Percentiles rank a stretch among this genome's conserved stretches.
These are phyloP conservation scores for Penicillium herquei DNA, from an alignment of 495 filamentous ascomycete genomes.

Conservation along the genomic window DNA sequence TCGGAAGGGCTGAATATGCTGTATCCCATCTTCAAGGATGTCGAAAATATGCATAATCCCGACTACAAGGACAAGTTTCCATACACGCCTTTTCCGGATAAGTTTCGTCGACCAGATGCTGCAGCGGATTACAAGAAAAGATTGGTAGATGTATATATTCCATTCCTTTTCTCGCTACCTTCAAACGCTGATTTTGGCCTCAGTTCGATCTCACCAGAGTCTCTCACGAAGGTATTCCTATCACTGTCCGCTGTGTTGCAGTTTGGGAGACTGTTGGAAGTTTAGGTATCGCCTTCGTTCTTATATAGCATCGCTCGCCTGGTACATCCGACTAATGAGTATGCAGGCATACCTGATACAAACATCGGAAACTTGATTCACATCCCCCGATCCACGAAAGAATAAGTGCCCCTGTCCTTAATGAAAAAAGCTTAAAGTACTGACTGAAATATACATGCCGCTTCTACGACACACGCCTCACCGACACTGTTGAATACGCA, in stretches of 20 bases:
- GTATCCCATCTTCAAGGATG: slow-evolving; percentile 63
- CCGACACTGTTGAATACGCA: slow-evolving; percentile 59
- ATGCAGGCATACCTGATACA: slow-evolving; percentile 43
- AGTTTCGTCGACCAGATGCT: slow-evolving; percentile 41
- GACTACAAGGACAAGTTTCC: slow-evolving; percentile 56
- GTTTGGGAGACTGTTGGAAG: slow-evolving; percentile 65
- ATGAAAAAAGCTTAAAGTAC: background rate
- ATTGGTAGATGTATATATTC: slow-evolving; percentile 21
- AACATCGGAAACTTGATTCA: slow-evolving; percentile 36
- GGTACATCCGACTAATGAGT: background rate
- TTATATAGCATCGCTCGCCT: background rate
- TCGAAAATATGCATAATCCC: slow-evolving; percentile 53
- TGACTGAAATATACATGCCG: slow-evolving; percentile 29
- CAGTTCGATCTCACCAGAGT: slow-evolving; percentile 38
- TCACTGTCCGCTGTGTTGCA: slow-evolving; percentile 51
- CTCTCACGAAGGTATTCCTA: slow-evolving; percentile 34
- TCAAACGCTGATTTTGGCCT: background rate
- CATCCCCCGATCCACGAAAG: slow-evolving; percentile 46
- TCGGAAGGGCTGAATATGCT: slow-evolving; percentile 61
- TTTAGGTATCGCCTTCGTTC: slow-evolving; percentile 17
- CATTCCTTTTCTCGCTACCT: background rate
- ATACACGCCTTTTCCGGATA: slow-evolving; percentile 55
- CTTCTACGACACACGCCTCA: slow-evolving; percentile 61
- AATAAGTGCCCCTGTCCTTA: slow-evolving; percentile 23
- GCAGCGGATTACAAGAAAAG: slow-evolving; percentile 30